Percentiles rank a stretch among this genome's conserved stretches.
These are phyloP conservation scores for Amylostereum chailletii DNA, from an alignment of 1,284 basidiomycete genomes.

Conservation along the genomic window DNA sequence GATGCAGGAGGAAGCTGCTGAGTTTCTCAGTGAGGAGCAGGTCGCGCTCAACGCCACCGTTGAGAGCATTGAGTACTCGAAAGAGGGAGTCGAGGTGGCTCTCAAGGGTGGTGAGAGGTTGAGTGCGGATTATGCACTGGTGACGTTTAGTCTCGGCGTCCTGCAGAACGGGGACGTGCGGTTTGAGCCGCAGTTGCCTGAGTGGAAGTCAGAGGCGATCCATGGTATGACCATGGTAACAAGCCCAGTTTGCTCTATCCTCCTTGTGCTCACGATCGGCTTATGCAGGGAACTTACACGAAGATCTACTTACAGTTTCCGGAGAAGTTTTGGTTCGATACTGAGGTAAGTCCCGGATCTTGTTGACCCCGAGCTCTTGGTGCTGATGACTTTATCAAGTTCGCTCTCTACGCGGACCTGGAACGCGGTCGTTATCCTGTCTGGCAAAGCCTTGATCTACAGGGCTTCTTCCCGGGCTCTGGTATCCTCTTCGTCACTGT, in stretches of 20 bases:
- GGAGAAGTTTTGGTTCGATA: conserved; percentile 61
- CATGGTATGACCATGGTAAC: conserved; percentile 54
- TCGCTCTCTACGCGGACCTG: conserved; percentile 54
- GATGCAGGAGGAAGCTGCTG: conserved; percentile 44
- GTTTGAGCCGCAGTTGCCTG: conserved; percentile 47
- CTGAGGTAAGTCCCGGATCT: conserved; percentile 32
- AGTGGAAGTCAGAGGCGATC: conserved; percentile 62
- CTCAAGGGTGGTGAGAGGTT: conserved; percentile 33
- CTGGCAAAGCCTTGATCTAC: conserved; percentile 63
- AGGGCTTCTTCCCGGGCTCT: conserved; percentile 50
- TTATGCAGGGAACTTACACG: conserved; percentile 45
- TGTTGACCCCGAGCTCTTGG: background rate
- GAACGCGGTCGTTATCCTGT: conserved; percentile 59
- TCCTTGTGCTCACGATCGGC: background rate
- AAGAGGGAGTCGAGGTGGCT: conserved; percentile 34
- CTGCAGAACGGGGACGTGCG: conserved; percentile 52
- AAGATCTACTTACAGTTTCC: conserved; percentile 66
- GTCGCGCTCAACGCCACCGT: conserved; percentile 46
- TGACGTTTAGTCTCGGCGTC: conserved; percentile 25
- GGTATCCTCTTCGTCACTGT: conserved; percentile 59
- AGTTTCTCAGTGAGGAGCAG: conserved; percentile 39
- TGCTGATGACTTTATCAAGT: conserved; percentile 25
- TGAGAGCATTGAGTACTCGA: conserved; percentile 37
- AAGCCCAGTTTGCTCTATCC: background rate
- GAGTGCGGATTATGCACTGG: conserved; percentile 21